Percentiles rank a stretch among this genome's conserved stretches.
phyloP scores from a whole-genome alignment of 2,329 filamentous ascomycete species.

The Sporothrix schenckii region DNA sequence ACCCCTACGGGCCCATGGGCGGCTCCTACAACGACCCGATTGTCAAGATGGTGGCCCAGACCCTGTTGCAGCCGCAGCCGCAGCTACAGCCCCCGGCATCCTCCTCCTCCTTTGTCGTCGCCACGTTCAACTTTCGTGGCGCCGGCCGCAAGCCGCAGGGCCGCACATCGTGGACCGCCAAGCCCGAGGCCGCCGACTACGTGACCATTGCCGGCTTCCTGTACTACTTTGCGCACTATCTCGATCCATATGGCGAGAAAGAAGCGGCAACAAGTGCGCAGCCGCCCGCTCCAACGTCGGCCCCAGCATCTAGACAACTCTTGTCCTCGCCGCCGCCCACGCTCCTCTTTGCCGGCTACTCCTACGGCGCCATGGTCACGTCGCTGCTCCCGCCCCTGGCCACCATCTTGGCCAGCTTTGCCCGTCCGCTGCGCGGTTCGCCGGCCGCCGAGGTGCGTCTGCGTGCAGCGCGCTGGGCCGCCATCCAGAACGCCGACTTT shows the following conservation, averaged over 20 bases:
- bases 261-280: background rate
- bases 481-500: conserved; percentile 59
- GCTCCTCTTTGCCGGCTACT: conserved; percentile 73
- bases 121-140: conserved; percentile 90
- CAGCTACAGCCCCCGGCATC: too few relatives aligned
- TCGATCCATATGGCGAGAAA: conserved; percentile 49
- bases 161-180: conserved; percentile 83
- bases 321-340: conserved; percentile 38
- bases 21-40: conserved; percentile 83
- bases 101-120: conserved; percentile 69
- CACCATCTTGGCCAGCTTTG: conserved; percentile 64
- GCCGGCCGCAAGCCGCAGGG: conserved; percentile 49
- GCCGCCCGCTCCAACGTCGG: conserved; percentile 21
- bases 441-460: conserved; percentile 69
- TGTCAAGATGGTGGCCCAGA: conserved; percentile 65
- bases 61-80: conserved; percentile 57
- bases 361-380: conserved; percentile 84
- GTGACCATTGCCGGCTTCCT: conserved; percentile 80
- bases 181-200: conserved; percentile 80
- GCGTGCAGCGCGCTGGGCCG: conserved; percentile 69
- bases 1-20: conserved; percentile 88
- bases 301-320: conserved; percentile 17
- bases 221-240: conserved; percentile 68
- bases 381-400: conserved; percentile 68
- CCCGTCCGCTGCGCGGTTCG: conserved; percentile 55